A percentile compares a stretch with the other conserved stretches of the same genome.
Evolutionary conservation across 169 alveolate genomes (phyloP).

Genomic region (Fabrea salina): DNA sequence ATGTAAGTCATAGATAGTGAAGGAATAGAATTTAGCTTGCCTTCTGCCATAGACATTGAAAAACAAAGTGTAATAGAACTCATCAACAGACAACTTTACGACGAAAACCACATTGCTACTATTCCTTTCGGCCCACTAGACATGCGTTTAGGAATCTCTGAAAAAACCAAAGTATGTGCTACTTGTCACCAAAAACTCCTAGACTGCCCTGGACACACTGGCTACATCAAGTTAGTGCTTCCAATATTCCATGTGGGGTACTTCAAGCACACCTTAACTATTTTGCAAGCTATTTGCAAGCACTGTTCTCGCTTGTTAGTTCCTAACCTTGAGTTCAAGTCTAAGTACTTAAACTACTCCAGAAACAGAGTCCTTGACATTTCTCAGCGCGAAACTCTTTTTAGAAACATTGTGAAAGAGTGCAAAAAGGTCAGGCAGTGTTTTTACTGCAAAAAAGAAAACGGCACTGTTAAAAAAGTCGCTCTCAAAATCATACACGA

Average conservation of each 20-base stretch:
- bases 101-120: conserved; percentile 21
- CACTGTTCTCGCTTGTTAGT: conserved; percentile 86
- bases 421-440: conserved; percentile 63
- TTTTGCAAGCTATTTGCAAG: conserved; percentile 92
- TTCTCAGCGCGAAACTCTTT: conserved; percentile 36
- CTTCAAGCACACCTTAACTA: conserved; percentile 89
- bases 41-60: conserved; percentile 49
- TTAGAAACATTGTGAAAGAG: conserved; percentile 39
- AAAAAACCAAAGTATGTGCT: conserved; percentile 75
- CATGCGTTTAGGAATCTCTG: conserved; percentile 63
- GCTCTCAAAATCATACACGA: conserved; percentile 58
- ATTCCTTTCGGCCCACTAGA: conserved; percentile 65
- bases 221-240: conserved; percentile 90
- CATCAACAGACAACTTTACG: conserved; percentile 43
- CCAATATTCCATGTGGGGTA: conserved; percentile 99
- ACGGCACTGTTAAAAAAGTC: conserved; percentile 74
- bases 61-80: conserved; percentile 51
- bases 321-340: conserved; percentile 66
- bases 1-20: conserved; percentile 10
- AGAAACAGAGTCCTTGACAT: conserved; percentile 44
- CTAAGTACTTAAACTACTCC: conserved; percentile 59
- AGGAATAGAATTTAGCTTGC: conserved; percentile 53
- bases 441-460: conserved; percentile 63
- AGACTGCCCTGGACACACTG: conserved; percentile 99
- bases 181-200: conserved; percentile 86